Conservation (phyloP, 2,329 filamentous ascomycete species). For the Xylaria arbuscula region DNA sequence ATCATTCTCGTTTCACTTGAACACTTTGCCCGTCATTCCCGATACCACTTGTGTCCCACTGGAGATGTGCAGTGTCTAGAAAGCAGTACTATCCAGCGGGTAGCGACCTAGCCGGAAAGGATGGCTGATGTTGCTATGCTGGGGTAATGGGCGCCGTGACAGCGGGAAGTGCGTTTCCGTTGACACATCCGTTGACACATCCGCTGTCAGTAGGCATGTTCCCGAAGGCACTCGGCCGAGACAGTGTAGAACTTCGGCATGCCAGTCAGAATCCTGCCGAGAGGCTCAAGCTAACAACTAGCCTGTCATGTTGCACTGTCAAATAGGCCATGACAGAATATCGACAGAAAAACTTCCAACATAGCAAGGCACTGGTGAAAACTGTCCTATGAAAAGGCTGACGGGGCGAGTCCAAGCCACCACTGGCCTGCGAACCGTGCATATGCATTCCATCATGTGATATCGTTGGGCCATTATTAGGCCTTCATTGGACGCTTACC, state of each 20-base stretch:
- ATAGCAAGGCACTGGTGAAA: not conserved
- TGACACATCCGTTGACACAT: slow-evolving; percentile 36
- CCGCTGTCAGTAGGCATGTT: slow-evolving; percentile 43
- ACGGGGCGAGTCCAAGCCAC: not conserved
- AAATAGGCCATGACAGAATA: slow-evolving; percentile 12
- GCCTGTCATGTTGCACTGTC: not conserved
- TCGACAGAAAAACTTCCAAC: slow-evolving; percentile 24
- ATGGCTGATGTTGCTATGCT: slow-evolving; percentile 37
- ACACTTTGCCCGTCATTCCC: slow-evolving; percentile 33
- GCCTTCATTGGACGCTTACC: not conserved
- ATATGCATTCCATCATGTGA: slow-evolving; percentile 40
- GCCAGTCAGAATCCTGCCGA: not conserved
- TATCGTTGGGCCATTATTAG: not conserved
- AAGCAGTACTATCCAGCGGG: slow-evolving; percentile 39
- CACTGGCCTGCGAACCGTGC: slow-evolving; percentile 14
- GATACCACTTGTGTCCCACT: slow-evolving; percentile 21
- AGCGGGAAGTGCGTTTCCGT: slow-evolving; percentile 43
- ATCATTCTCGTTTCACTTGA: slow-evolving; percentile 24
- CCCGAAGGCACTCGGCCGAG: slow-evolving; percentile 40
- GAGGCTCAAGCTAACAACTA: slow-evolving; percentile 31
- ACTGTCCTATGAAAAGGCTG: not conserved
- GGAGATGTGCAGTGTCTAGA: slow-evolving; percentile 33
- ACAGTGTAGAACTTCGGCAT: slow-evolving; percentile 16
- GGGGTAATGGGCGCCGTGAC: slow-evolving; percentile 43
- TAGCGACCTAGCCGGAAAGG: slow-evolving; percentile 33